A percentile compares a stretch with the other conserved stretches of the same genome.
These are phyloP conservation scores for Quercus alba DNA, from an alignment of 306 rosid species.

Conservation along the genomic window DNA sequence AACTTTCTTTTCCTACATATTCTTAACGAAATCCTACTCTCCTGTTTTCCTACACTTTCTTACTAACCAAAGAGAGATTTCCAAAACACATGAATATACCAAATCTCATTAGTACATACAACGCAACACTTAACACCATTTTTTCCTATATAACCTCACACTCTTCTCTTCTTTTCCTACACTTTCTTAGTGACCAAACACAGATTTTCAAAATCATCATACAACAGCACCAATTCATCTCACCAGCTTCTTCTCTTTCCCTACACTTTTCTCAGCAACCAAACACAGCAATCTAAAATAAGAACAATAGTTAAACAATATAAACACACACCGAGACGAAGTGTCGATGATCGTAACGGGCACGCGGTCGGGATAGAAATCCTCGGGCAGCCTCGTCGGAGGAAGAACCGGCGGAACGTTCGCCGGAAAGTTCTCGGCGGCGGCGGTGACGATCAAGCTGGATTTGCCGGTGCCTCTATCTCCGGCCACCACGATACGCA, in stretches of 20 bases:
- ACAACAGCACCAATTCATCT: no score
- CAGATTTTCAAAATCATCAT: no score
- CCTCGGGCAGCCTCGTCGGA: slow-evolving; percentile 81
- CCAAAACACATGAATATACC: background rate
- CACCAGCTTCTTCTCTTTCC: background rate
- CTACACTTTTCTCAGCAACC: background rate
- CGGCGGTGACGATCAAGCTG: slow-evolving; percentile 84
- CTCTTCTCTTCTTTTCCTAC: background rate
- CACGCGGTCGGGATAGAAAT: slow-evolving; percentile 85
- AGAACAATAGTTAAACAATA: background rate
- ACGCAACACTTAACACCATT: background rate
- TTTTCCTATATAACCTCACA: background rate
- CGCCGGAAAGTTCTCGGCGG: slow-evolving; percentile 69
- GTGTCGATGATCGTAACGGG: slow-evolving; percentile 91
- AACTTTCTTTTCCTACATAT: no score
- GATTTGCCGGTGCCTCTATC: slow-evolving; percentile 91
- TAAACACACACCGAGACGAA: slow-evolving; percentile 62
- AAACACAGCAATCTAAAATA: background rate
- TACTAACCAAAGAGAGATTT: background rate
- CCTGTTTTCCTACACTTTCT: background rate
- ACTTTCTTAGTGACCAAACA: background rate
- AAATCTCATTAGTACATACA: background rate
- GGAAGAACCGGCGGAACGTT: slow-evolving; percentile 82
- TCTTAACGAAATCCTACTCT: no score
- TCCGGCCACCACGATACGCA: slow-evolving; percentile 92